A percentile compares a stretch with the other conserved stretches of the same genome.
These are phyloP conservation scores for Histomonas meleagridis DNA, from an alignment of 208 protist species.

Conservation along the genomic window DNA sequence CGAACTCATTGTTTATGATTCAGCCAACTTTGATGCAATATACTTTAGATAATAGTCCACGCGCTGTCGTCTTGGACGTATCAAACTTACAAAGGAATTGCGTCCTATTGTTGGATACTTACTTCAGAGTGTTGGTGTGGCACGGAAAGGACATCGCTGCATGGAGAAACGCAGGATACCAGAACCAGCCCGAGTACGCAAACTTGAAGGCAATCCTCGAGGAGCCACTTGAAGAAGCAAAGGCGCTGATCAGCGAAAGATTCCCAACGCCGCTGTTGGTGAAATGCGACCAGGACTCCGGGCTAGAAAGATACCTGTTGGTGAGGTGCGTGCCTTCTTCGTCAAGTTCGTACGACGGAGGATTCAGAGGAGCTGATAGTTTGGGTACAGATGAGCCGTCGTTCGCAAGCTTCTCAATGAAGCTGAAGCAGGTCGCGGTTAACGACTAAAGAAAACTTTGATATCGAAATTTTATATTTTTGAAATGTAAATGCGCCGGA, in stretches of 20 bases:
- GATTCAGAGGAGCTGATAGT: neutral
- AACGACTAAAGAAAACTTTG: constrained; percentile 24
- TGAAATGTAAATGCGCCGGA: no score
- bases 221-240: constrained; percentile 35
- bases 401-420: neutral
- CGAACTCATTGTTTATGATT: constrained; percentile 80
- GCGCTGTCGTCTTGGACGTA: constrained; percentile 47
- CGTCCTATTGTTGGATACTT: constrained; percentile 93
- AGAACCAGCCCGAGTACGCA: constrained; percentile 58
- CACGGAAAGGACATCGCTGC: constrained; percentile 78
- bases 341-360: no score
- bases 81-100: constrained; percentile 61
- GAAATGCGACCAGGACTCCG: constrained; percentile 31
- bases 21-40: constrained; percentile 90
- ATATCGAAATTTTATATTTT: no score
- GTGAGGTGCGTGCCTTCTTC: constrained; percentile 80
- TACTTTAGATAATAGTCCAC: constrained; percentile 61
- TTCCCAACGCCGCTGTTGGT: constrained; percentile 42
- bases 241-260: constrained; percentile 33
- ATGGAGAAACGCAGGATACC: constrained; percentile 73
- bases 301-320: constrained; percentile 82
- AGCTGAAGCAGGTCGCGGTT: neutral
- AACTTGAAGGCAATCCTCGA: constrained; percentile 41
- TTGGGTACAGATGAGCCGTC: neutral
- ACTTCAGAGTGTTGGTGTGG: constrained; percentile 92